Base-by-base conservation (phyloP, 768 basidiomycete species). In the Lactarius deliciosus region DNA sequence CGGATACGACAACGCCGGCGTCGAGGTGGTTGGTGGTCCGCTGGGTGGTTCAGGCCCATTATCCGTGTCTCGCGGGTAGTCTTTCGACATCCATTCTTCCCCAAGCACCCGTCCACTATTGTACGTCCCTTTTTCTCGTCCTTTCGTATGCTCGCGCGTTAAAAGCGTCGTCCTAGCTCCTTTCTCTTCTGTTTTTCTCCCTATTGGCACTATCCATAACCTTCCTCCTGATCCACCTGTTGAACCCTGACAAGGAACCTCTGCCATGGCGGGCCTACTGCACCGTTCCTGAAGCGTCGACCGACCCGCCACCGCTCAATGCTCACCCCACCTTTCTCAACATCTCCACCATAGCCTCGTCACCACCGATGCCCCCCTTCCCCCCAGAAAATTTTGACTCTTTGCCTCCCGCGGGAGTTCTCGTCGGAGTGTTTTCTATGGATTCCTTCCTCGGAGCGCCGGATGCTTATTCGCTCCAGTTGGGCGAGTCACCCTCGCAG, bases 231-330 rank as follows among this genome's bases (percentile, higher is more conserved):
- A 94, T 94, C 74, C 91, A 97, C 77, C 84, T 96, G 68, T 84
- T 98, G 74, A 96, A 97, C 75, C 96, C 95, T 65, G 96, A 98
- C 82, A 98, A 97, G 76, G 88, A 91, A 61, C 90, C 94, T 25
- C 80, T 97, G 8, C 95, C 95, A 56, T 98, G 95, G 95, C 86
- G 94, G 71, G 87, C 89, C 25, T 97, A 96, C 75, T 98, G 96
- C 77, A 85, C 91, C 28, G 81, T 86, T 63, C 89, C 89, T 5
- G 83, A 82, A 57, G 70, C 80, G 64, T 79, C 81, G 69, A 72
- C 79, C 60, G 76, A 79, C 73, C 77, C 84, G 60, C 77, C 80
- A 69, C 71, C 83, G 66, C 74, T 76, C 62, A 73, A 76, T 69
- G 74, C 79, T 62, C 72, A 81, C 9, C 71, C 81, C 25, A 74